Conservation (phyloP, 441 rosid genomes). For the Brassica hybrid region DNA sequence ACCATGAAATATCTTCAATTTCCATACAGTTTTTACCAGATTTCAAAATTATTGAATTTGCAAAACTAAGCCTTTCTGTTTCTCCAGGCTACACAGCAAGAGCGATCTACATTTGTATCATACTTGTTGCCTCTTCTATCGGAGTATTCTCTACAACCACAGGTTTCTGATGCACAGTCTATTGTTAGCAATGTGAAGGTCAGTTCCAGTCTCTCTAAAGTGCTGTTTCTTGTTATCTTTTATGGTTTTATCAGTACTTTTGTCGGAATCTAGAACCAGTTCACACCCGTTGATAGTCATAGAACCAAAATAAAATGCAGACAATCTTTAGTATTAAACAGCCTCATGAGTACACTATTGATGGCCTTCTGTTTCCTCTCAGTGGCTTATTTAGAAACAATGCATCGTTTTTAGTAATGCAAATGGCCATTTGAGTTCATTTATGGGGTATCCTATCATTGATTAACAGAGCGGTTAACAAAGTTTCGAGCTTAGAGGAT, state of each 20-base stretch:
- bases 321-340: background rate
- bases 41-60: background rate
- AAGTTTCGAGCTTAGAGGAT: conserved; percentile 23
- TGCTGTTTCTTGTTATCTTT: conserved; percentile 25
- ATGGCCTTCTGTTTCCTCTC: conserved; percentile 11
- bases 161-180: conserved; percentile 84
- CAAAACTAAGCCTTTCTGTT: conserved; percentile 28
- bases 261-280: conserved; percentile 2
- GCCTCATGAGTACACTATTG: conserved; percentile 18
- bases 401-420: conserved; percentile 14
- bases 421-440: conserved; percentile 16
- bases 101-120: conserved; percentile 83
- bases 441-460: conserved; percentile 14
- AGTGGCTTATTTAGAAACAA: background rate
- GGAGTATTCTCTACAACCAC: conserved; percentile 89
- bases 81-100: conserved; percentile 87
- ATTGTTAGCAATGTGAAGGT: conserved; percentile 95
- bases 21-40: conserved; percentile 7
- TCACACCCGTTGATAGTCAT: conserved; percentile 6
- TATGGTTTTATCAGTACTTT: conserved; percentile 12
- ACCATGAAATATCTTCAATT: background rate
- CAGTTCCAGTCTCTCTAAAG: conserved; percentile 28
- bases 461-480: conserved; percentile 24
- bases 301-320: background rate
- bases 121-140: conserved; percentile 86